Evolutionary conservation across 257 asterid species (phyloP).

Genomic region (Voacanga thouarsii): DNA sequence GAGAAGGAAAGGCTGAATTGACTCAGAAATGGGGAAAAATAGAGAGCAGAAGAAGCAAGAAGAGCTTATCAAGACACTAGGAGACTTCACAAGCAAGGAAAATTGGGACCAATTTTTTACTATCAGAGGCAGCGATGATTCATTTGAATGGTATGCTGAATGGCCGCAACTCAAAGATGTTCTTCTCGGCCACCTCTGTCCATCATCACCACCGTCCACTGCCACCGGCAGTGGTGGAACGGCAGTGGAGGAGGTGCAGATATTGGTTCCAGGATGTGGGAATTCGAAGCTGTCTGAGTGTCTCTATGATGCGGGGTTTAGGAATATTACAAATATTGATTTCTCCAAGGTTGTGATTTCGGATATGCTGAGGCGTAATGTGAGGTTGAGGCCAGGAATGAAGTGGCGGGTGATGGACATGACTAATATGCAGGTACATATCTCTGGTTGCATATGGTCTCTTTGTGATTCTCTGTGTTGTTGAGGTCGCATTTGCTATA

Average conservation of each 20-base stretch:
- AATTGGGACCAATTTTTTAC: slow-evolving; percentile 91
- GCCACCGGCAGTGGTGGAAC: slow-evolving; percentile 5
- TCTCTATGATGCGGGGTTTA: slow-evolving; percentile 69
- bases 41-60: slow-evolving; percentile 43
- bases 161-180: slow-evolving; percentile 62
- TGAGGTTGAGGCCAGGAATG: slow-evolving; percentile 74
- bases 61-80: slow-evolving; percentile 63
- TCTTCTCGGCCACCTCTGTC: slow-evolving; percentile 38
- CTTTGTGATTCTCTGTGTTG: not conserved
- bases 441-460: not conserved
- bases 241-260: slow-evolving; percentile 26
- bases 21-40: slow-evolving; percentile 38
- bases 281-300: slow-evolving; percentile 86
- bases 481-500: not conserved
- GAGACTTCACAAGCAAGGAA: slow-evolving; percentile 78
- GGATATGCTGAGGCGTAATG: slow-evolving; percentile 75
- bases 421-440: slow-evolving; percentile 74
- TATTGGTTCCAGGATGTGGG: slow-evolving; percentile 96
- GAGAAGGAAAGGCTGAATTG: not conserved
- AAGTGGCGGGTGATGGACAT: slow-evolving; percentile 98
- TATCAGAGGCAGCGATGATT: slow-evolving; percentile 64
- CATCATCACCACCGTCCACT: slow-evolving; percentile 1
- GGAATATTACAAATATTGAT: slow-evolving; percentile 69
- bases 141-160: slow-evolving; percentile 95
- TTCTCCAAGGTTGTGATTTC: slow-evolving; percentile 86